Evolutionary conservation across 1,284 basidiomycete species (phyloP), one percentile per base, ranked within the genome.

Genomic region (Apiotrichum montevideense): DNA sequence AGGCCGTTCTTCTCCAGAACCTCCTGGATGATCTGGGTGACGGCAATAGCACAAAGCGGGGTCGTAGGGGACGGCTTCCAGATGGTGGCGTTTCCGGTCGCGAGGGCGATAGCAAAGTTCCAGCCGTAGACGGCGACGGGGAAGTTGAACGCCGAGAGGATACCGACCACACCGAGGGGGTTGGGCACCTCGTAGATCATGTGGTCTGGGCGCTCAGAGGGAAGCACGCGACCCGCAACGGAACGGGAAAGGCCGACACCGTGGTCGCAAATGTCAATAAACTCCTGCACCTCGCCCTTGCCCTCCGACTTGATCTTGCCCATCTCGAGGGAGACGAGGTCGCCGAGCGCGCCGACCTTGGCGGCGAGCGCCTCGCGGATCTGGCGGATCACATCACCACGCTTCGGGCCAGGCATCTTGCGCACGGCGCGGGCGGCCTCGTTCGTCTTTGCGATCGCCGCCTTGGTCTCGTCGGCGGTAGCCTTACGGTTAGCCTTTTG

Each of bases 11-110:
- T 80, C 76, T 94, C 87, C 52, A 97, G 79, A 9, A 97, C 88
- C 33, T 79, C 75, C 15, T 88, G 80, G 45, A 98, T 80, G 64
- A 97, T 88, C 69, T 85, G 87, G 37, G 89, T 93, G 11, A 90
- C 84, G 0, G 93, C 93, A 56, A 97, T 88, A 10, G 91, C 56
- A 50, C 65, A 91, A 45, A 95, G 78, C 1, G 93, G 87, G 0
- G 94, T 97, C 3, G 84, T 88, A 1, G 88, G 90, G 0, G 90
- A 88, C 1, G 93, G 93, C 73, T 97, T 97, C 93, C 93, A 98
- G 46, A 98, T 79, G 0, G 91, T 94, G 2, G 90, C 85, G 74
- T 97, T 97, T 7, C 68, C 93, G 39, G 90, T 88, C 2, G 89
- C 87, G 54, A 97, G 80, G 2, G 91, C 90, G 35, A 97, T 80